Evolutionary conservation across 2,329 filamentous ascomycete genomes (phyloP).

Genomic region (Calcarisporium arbuscula): DNA sequence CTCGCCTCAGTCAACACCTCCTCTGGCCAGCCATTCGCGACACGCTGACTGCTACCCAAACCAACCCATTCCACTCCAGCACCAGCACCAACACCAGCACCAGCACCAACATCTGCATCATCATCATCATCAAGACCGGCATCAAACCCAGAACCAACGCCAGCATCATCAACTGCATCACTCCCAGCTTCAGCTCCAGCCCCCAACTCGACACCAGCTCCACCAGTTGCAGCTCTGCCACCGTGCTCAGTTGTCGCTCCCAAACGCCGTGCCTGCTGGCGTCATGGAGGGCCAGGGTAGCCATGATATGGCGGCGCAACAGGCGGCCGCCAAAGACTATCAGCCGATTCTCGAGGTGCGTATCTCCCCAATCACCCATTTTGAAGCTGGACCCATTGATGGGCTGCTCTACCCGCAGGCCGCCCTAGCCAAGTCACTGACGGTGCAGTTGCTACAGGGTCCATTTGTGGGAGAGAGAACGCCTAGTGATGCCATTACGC

Average conservation of each 20-base stretch:
- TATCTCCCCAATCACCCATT: conserved; percentile 3
- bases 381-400: not conserved
- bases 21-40: no score
- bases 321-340: conserved; percentile 54
- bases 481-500: conserved; percentile 68
- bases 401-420: not conserved
- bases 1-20: no score
- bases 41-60: no score
- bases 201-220: conserved; percentile 9
- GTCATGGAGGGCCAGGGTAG: conserved; percentile 27
- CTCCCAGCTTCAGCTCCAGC: conserved; percentile 11
- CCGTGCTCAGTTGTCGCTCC: conserved; percentile 6
- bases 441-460: conserved; percentile 49
- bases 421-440: not conserved
- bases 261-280: conserved; percentile 6
- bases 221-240: conserved; percentile 5
- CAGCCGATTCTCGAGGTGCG: conserved; percentile 51
- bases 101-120: conserved; percentile 10
- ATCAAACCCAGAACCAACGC: conserved; percentile 13
- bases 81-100: conserved; percentile 3
- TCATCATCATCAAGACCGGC: conserved; percentile 8
- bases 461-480: conserved; percentile 74
- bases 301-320: conserved; percentile 50
- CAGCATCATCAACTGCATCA: conserved; percentile 17
- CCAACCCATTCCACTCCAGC: conserved; percentile 10